Base-by-base conservation (phyloP, 768 basidiomycete species). In the Mrakia gelida region DNA sequence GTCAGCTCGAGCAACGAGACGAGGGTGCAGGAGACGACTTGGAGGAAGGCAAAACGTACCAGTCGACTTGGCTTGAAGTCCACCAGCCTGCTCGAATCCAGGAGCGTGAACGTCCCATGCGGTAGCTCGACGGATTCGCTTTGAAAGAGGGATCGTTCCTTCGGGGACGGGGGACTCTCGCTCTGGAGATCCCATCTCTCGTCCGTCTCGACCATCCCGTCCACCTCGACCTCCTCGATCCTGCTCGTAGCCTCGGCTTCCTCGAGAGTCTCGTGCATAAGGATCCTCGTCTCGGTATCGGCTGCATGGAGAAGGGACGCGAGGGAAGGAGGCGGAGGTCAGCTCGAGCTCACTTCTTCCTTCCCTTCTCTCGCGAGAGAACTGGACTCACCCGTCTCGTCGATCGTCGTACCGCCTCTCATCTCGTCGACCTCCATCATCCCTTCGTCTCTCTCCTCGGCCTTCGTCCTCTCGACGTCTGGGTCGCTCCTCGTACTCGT, bases 51-150 rank as follows among this genome's bases (percentile, higher is more conserved):
- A 5, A 49, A 10, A 70, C 87, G 72, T 80, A 94, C 96, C 97
- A 62, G 95, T 98, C 86, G 94, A 92, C 85, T 99, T 99, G n/a
- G 97, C 97, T 84, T 98, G 95, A 87, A 94, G 88, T 23, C 96
- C 94, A 7, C 91, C 91, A 81, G 97, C 93, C 81, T 92, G 92
- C 82, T 98, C 96, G 80, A 97, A 98, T 6, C 95, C 95, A 4
- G 93, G 92, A 26, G 95, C 93, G 84, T 94, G 92, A 30, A 97
- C 91, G 84, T 99, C 94, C 97, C 97, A 99, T 0, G 93, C 92
- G 65, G 93, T 94, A 8, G 93, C 92, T 81, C 92, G 93, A 41
- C 95, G 87, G 83, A 91, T 92, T 80, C 95, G 87, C 83, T 98
- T 93, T 11, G 92, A 91, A 80, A 99, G 85, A 0, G 93, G 91